Base-by-base conservation (phyloP, 768 basidiomycete genomes). In the Pleurotus sapidus region DNA sequence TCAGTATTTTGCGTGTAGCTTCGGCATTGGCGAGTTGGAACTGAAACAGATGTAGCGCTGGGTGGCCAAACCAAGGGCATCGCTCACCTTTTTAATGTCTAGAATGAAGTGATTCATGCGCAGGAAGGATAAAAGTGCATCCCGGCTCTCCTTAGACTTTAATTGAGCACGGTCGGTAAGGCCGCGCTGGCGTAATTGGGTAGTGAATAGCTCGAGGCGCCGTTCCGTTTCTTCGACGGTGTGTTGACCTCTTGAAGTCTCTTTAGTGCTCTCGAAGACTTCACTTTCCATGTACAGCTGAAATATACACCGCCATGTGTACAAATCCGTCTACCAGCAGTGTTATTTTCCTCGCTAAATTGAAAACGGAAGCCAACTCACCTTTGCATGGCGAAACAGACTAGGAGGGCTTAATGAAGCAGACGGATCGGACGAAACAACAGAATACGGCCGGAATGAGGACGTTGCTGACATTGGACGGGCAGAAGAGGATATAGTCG, bases 251-350 rank as follows among this genome's bases (percentile, higher is more conserved):
- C 86, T 70, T 47, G 77, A 74, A 1, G 77, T 65, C 68, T 95
- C 94, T 12, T 75, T 69, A 9, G 83, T 69, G 37, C 82, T 83
- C 67, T 95, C 93, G 63, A 96, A 97, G 1, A 97, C 83, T 63
- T 95, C 89, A 0, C 84, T 77, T 63, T 96, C 93, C 48, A 89
- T 77, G 69, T 96, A 97, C 2, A 95, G 71, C 57, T 87, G 86
- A 65, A 98, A 96, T 25, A 97, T 87, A 70, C 93, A 86, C 20
- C 95, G 77, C 95, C 95, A 97, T 5, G 84, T 79, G 67, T 91
- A 93, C 6, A 98, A 71, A 63, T 98, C 95, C 9, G 74, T 79
- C 78, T 81, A 24, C 9, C 49, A 6, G 30, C 20, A 55, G n/a
- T 20, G 17, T 57, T 8, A 54, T 30, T 15, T 24, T 45, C 18